These are phyloP conservation scores for Trichoderma arundinaceum DNA, from an alignment of 2,329 filamentous ascomycete species.

Conservation along the genomic window DNA sequence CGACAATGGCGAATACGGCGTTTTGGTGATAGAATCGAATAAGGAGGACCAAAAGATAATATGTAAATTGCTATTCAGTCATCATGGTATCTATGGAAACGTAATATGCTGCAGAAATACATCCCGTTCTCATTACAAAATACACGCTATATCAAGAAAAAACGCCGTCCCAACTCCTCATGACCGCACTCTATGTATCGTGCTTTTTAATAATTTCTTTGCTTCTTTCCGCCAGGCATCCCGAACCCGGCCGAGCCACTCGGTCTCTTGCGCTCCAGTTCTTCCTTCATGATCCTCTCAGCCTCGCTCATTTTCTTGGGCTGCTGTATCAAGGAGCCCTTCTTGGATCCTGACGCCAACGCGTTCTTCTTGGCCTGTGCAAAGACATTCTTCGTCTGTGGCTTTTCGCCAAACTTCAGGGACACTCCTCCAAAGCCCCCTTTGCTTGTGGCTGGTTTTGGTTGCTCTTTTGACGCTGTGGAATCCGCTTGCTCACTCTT, in stretches of 20 bases:
- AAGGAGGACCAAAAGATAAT: constrained; percentile 16
- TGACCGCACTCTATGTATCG: background rate
- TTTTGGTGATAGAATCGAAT: constrained; percentile 36
- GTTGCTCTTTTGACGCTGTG: constrained; percentile 30
- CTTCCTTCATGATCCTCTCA: constrained; percentile 87
- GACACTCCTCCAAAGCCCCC: constrained; percentile 54
- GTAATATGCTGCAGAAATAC: constrained; percentile 2
- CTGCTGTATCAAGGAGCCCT: constrained; percentile 60
- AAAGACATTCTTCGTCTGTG: constrained; percentile 80
- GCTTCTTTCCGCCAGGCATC: constrained; percentile 59
- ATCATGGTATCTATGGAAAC: constrained; percentile 32
- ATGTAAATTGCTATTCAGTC: constrained; percentile 4
- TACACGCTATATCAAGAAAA: constrained; percentile 12
- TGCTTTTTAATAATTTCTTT: constrained; percentile 42
- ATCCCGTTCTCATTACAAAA: constrained; percentile 11
- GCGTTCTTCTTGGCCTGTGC: constrained; percentile 71
- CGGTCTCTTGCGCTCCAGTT: constrained; percentile 72
- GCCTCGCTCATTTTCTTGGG: constrained; percentile 87
- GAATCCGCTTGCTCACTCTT: constrained; percentile 25
- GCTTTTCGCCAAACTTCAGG: constrained; percentile 68
- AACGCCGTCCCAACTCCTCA: constrained; percentile 13
- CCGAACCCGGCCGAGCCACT: constrained; percentile 55
- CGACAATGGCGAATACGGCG: constrained; percentile 43
- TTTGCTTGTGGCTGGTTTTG: constrained; percentile 42
- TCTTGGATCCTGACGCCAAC: constrained; percentile 65